Conservation (phyloP, 2,329 filamentous ascomycete genomes). For the Teratosphaeria gauchensis region DNA sequence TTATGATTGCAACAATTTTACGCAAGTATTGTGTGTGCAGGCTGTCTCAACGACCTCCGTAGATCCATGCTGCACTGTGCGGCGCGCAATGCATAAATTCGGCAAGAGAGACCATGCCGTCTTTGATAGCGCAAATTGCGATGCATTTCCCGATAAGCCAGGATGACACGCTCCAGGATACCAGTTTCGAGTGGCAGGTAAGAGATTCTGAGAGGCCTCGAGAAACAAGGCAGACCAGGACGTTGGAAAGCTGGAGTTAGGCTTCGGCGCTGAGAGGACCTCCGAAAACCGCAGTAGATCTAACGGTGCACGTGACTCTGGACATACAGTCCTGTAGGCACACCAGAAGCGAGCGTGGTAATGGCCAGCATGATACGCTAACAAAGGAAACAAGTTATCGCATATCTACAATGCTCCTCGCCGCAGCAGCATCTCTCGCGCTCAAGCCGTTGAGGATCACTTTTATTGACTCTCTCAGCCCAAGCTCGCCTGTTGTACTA, state of each 20-base stretch:
- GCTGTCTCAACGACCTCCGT: neutral
- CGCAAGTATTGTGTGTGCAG: too few species aligned
- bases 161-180: neutral
- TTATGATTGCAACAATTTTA: too few species aligned
- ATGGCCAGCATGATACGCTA: neutral
- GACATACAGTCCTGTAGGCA: neutral
- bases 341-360: neutral
- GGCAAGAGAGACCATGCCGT: neutral
- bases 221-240: neutral
- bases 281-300: neutral
- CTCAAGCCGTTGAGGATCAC: neutral
- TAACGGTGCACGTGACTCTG: neutral
- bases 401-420: slow-evolving; percentile 3
- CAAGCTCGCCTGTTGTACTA: slow-evolving; percentile 7
- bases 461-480: neutral
- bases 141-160: neutral
- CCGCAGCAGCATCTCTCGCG: neutral
- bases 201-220: neutral
- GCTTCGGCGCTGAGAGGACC: neutral
- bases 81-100: neutral
- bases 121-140: too few species aligned
- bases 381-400: slow-evolving; percentile 3
- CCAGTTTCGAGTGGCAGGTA: neutral
- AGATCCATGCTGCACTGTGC: neutral
- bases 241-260: neutral